Percentiles rank a stretch among this genome's conserved stretches.
These are phyloP conservation scores for Clitopilus hobsonii DNA, from an alignment of 768 basidiomycete genomes.

Conservation along the genomic window DNA sequence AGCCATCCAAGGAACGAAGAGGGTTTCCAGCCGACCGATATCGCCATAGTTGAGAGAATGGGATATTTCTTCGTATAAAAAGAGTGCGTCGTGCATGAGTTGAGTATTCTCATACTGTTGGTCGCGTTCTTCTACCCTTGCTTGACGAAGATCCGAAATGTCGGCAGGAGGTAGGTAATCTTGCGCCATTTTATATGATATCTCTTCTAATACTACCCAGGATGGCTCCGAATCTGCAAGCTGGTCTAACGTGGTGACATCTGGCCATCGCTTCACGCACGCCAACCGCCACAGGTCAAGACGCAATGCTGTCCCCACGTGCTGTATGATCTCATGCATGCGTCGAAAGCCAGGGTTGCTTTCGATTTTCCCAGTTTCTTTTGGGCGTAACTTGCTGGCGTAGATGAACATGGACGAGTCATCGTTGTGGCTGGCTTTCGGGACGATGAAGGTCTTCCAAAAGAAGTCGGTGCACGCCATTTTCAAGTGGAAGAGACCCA, in stretches of 20 bases:
- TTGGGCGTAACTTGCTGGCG: conserved; percentile 18
- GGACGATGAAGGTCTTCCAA: conserved; percentile 17
- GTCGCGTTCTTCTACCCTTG: conserved; percentile 16
- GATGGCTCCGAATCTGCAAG: conserved; percentile 26
- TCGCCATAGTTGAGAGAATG: conserved; percentile 17
- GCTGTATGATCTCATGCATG: conserved; percentile 30
- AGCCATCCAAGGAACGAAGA: conserved; percentile 9
- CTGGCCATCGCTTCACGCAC: background rate
- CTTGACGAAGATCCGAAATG: background rate
- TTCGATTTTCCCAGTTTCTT: conserved; percentile 24
- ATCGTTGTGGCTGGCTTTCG: conserved; percentile 11
- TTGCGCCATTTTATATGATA: conserved; percentile 18
- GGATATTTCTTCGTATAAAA: conserved; percentile 35
- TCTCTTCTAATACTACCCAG: conserved; percentile 15
- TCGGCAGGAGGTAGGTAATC: conserved; percentile 13
- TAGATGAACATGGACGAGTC: conserved; percentile 14
- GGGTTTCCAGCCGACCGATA: conserved; percentile 7
- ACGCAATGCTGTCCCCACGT: conserved; percentile 18
- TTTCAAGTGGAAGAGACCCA: conserved; percentile 24
- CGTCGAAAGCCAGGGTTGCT: conserved; percentile 28
- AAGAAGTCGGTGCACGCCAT: conserved; percentile 24
- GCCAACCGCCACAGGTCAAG: conserved; percentile 26
- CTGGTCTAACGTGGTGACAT: conserved; percentile 13
- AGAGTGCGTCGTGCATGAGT: conserved; percentile 24
- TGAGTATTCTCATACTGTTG: conserved; percentile 27